Conservation (phyloP, 2,329 filamentous ascomycete species). For the Sphaerulina populicola region DNA sequence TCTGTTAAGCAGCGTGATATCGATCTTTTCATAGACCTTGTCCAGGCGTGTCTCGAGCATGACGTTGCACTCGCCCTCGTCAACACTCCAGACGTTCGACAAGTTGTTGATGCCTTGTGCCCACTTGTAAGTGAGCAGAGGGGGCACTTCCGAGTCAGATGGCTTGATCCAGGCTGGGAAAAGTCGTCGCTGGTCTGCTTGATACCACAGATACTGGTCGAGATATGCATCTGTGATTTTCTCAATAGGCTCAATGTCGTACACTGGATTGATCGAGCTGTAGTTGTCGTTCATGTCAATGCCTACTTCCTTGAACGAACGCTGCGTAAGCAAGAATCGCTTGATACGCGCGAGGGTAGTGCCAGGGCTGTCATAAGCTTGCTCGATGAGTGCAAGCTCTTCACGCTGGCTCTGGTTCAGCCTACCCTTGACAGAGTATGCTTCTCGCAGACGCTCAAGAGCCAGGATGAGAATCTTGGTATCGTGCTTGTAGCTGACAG, state of each 20-base stretch:
- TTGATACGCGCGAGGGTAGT: constrained; percentile 95
- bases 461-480: constrained; percentile 97
- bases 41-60: constrained; percentile 97
- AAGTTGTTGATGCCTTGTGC: constrained; percentile 98
- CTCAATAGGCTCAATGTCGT: constrained; percentile 97
- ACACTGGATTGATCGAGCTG: constrained; percentile 96
- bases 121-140: constrained; percentile 95
- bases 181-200: constrained; percentile 90
- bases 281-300: constrained; percentile 99
- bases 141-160: constrained; percentile 94
- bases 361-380: constrained; percentile 95
- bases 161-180: constrained; percentile 99
- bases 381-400: constrained; percentile 91
- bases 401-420: constrained; percentile 97
- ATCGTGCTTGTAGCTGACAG: constrained; percentile 98
- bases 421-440: constrained; percentile 94
- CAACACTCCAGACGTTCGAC: constrained; percentile 86
- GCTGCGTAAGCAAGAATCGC: constrained; percentile 89
- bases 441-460: constrained; percentile 82
- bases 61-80: constrained; percentile 93
- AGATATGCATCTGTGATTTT: constrained; percentile 99
- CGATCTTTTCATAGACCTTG: constrained; percentile 99
- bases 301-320: constrained; percentile 97
- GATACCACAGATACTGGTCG: constrained; percentile 98
- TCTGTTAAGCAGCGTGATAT: constrained; percentile 88